Conservation (phyloP, 164 flowering plant genomes). For the Tetracentron sinense region DNA sequence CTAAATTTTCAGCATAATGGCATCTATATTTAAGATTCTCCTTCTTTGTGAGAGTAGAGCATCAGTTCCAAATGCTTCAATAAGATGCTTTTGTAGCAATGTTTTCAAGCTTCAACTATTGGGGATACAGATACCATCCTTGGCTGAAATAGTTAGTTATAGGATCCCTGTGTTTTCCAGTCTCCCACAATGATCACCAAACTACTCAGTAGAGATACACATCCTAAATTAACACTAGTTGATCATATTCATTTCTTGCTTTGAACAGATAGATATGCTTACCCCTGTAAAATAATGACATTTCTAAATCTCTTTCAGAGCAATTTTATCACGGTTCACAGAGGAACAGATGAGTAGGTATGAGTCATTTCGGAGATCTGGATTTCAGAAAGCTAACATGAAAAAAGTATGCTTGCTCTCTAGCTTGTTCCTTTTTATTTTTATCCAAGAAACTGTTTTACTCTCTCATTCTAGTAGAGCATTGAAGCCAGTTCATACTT, state of each 20-base stretch:
- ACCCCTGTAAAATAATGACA: background rate
- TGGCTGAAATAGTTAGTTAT: too few relatives aligned
- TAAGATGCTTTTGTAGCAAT: too few relatives aligned
- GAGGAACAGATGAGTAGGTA: conserved; percentile 94
- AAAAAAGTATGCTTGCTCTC: conserved; percentile 50
- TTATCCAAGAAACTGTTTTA: background rate
- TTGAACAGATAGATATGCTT: background rate
- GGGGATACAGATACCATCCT: too few relatives aligned
- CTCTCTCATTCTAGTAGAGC: background rate
- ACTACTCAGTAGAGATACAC: too few relatives aligned
- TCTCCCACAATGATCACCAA: too few relatives aligned
- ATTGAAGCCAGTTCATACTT: background rate
- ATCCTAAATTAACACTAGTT: background rate
- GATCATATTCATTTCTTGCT: background rate
- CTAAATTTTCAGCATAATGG: too few relatives aligned
- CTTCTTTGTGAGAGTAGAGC: too few relatives aligned
- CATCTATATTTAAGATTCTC: too few relatives aligned
- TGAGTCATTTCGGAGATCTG: conserved; percentile 90
- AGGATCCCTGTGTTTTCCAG: too few relatives aligned
- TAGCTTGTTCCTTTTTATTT: background rate
- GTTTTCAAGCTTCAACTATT: too few relatives aligned
- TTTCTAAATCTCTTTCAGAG: conserved; percentile 38
- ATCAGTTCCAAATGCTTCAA: too few relatives aligned
- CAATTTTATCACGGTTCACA: conserved; percentile 71
- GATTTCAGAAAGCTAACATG: conserved; percentile 94